Evolutionary conservation across 2,329 filamentous ascomycete species (phyloP).

Genomic region (Coniella vitis): DNA sequence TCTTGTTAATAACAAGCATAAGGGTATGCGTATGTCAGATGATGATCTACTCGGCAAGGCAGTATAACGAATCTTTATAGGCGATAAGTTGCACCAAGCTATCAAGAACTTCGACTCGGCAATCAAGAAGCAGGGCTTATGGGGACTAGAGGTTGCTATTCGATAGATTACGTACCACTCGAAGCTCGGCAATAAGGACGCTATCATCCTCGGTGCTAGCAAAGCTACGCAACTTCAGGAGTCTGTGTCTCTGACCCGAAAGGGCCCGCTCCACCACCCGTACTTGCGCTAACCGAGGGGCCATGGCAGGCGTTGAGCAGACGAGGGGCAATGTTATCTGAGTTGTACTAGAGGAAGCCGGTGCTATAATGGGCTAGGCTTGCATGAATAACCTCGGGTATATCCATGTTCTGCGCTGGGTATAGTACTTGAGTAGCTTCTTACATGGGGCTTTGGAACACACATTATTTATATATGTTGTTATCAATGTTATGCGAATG

Average conservation of each 20-base stretch:
- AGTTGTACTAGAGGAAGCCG: too few species aligned
- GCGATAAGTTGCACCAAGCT: slow-evolving; percentile 9
- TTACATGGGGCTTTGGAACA: too few species aligned
- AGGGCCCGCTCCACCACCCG: slow-evolving; percentile 26
- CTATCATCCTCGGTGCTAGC: slow-evolving; percentile 4
- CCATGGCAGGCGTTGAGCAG: too few species aligned
- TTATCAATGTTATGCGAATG: too few species aligned
- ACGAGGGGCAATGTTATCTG: too few species aligned
- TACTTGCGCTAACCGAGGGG: slow-evolving; percentile 18
- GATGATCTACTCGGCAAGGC: slow-evolving; percentile 14
- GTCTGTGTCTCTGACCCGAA: slow-evolving; percentile 23
- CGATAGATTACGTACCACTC: slow-evolving; percentile 10
- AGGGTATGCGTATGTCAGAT: slow-evolving; percentile 16
- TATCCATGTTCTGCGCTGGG: neutral
- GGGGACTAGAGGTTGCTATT: slow-evolving; percentile 13
- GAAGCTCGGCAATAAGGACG: slow-evolving; percentile 1
- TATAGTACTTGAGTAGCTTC: too few species aligned
- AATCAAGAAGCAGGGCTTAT: slow-evolving; percentile 13
- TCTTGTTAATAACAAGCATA: slow-evolving; percentile 13
- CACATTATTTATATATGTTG: too few species aligned
- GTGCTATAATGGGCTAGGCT: too few species aligned
- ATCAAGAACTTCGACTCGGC: slow-evolving; percentile 8
- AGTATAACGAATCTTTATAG: slow-evolving; percentile 12
- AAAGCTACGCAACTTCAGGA: slow-evolving; percentile 24
- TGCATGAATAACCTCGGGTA: neutral